phyloP scores from a whole-genome alignment of 2,329 filamentous ascomycete species.

The Diaporthe sp. region DNA sequence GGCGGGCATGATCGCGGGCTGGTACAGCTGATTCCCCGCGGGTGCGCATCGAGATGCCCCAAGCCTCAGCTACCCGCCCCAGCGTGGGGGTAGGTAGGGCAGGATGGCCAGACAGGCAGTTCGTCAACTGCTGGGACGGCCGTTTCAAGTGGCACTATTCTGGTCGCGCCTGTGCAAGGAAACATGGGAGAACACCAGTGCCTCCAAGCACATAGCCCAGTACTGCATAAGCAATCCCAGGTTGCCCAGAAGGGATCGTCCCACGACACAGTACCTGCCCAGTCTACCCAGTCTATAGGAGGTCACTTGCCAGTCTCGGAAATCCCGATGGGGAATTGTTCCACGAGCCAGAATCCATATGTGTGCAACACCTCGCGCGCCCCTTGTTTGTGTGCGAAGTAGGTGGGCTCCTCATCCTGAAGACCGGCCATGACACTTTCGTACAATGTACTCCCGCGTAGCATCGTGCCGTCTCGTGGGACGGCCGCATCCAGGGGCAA shows the following conservation, averaged over 20 bases:
- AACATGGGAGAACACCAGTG: background rate
- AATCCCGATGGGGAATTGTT: constrained; percentile 12
- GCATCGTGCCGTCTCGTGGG: constrained; percentile 1
- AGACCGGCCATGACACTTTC: background rate
- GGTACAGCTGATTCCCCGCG: background rate
- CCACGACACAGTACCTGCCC: background rate
- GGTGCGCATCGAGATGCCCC: constrained; percentile 16
- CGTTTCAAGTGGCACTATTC: constrained; percentile 23
- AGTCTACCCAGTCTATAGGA: background rate
- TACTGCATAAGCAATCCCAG: background rate
- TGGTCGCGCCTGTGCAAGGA: constrained; percentile 4
- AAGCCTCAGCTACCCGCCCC: constrained; percentile 7
- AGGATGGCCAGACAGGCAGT: background rate
- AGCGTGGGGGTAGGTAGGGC: constrained; percentile 18
- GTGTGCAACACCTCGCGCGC: background rate
- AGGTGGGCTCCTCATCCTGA: background rate
- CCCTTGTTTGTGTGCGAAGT: background rate
- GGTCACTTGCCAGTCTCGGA: constrained; percentile 10
- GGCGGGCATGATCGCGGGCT: background rate
- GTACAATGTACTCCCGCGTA: background rate
- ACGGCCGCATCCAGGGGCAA: background rate
- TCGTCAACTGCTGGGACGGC: constrained; percentile 9
- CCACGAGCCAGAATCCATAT: background rate
- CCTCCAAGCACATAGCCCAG: background rate
- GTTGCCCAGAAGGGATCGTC: background rate